These are phyloP conservation scores for Calcarisporium arbuscula DNA, from an alignment of 2,329 filamentous ascomycete species.

Conservation along the genomic window DNA sequence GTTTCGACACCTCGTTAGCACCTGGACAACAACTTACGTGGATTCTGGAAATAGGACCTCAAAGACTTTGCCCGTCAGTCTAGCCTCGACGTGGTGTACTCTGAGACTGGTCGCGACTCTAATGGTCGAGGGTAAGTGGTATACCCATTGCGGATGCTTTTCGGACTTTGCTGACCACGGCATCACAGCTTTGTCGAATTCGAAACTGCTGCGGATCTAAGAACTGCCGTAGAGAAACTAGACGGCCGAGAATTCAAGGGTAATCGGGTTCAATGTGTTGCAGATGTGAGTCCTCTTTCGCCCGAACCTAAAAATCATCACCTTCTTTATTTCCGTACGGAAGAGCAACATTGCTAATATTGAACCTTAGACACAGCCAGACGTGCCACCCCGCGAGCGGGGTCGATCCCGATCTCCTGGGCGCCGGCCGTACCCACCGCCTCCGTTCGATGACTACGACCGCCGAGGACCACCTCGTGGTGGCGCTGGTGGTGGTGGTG, in stretches of 20 bases:
- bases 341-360: not conserved
- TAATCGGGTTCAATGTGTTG: slow-evolving; percentile 73
- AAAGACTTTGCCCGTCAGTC: slow-evolving; percentile 99
- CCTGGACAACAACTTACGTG: slow-evolving; percentile 72
- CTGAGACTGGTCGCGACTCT: slow-evolving; percentile 86
- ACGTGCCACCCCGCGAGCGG: slow-evolving; percentile 60
- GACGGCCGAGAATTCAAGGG: slow-evolving; percentile 92
- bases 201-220: slow-evolving; percentile 84
- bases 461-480: slow-evolving; percentile 70
- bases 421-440: slow-evolving; percentile 54
- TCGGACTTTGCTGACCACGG: slow-evolving; percentile 9
- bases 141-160: slow-evolving; percentile 8
- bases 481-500: slow-evolving; percentile 32
- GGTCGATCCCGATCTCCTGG: slow-evolving; percentile 75
- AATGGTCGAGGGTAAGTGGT: slow-evolving; percentile 80
- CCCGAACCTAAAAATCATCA: slow-evolving; percentile 1
- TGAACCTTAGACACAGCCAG: slow-evolving; percentile 64
- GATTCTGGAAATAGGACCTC: slow-evolving; percentile 83
- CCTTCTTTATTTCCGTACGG: too few relatives aligned
- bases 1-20: slow-evolving; percentile 22
- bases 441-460: slow-evolving; percentile 72
- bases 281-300: slow-evolving; percentile 61
- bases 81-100: slow-evolving; percentile 95
- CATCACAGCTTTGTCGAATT: slow-evolving; percentile 85
- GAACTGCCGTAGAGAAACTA: slow-evolving; percentile 89